These are phyloP conservation scores for Epichloe typhina DNA, from an alignment of 2,329 filamentous ascomycete genomes.

Conservation along the genomic window DNA sequence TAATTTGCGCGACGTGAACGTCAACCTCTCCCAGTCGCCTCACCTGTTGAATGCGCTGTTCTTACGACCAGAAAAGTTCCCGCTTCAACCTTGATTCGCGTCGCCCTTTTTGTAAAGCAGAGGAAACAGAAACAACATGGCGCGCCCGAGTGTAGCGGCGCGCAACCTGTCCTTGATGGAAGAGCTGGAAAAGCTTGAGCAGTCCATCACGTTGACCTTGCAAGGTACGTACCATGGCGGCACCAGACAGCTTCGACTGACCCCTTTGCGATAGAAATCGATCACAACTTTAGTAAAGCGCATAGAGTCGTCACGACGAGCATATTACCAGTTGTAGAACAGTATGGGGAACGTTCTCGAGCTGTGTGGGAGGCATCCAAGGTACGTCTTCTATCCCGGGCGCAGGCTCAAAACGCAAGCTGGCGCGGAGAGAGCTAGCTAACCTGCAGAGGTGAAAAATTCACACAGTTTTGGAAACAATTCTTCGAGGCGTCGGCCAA, in stretches of 20 bases:
- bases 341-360: slow-evolving; percentile 87
- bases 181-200: slow-evolving; percentile 89
- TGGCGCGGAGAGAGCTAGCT: not conserved
- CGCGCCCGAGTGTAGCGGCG: slow-evolving; percentile 32
- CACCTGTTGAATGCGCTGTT: no score
- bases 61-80: no score
- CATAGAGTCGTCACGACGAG: slow-evolving; percentile 91
- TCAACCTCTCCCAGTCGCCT: no score
- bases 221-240: slow-evolving; percentile 55
- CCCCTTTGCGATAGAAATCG: slow-evolving; percentile 57
- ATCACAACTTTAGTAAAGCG: slow-evolving; percentile 93
- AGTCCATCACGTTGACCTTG: slow-evolving; percentile 89
- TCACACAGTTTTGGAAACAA: slow-evolving; percentile 86
- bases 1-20: not conserved
- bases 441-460: not conserved
- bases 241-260: not conserved
- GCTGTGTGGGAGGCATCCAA: slow-evolving; percentile 96
- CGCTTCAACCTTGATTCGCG: not conserved
- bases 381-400: slow-evolving; percentile 29
- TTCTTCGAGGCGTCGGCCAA: slow-evolving; percentile 99
- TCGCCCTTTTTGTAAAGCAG: not conserved
- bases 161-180: slow-evolving; percentile 70
- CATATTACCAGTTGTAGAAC: slow-evolving; percentile 85
- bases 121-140: slow-evolving; percentile 25
- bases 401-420: not conserved